Base-by-base conservation (phyloP, 139 green algal species). In the Auxenochlorella pyrenoidosa region DNA sequence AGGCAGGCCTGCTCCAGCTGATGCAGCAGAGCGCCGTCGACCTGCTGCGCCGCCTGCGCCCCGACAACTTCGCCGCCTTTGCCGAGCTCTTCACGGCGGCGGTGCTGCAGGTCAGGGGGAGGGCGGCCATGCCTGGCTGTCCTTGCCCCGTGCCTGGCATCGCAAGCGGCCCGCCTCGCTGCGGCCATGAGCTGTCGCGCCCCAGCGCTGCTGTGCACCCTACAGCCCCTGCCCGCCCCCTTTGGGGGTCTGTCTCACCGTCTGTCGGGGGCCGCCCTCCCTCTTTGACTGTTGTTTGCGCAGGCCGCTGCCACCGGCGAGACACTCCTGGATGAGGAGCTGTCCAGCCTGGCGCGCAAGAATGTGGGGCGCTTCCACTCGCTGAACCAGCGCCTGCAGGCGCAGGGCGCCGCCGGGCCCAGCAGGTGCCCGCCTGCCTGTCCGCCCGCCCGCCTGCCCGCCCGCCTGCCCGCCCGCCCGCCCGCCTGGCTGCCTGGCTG, bases 251-350 rank as follows among this genome's bases (percentile, higher is more conserved):
- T n/a, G n/a, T n/a, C n/a, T n/a, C n/a, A n/a, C n/a, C n/a, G n/a
- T n/a, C n/a, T n/a, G n/a, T n/a, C n/a, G n/a, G n/a, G n/a, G n/a
- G n/a, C n/a, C n/a, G n/a, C n/a, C n/a, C n/a, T n/a, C n/a, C n/a
- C n/a, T 21, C 10, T 30, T 40, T 24, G 70, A 44, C 54, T 40
- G 28, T 81, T 34, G 32, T 47, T 5, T 58, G 19, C 63, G 59
- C 90, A 95, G 90, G 92, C 94, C 0, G 94, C 94, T 0, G 89
- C 85, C 75, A 96, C 93, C 3, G 94, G 94, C 0, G 93, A 93
- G 63, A 86, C 93, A 54, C 63, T 94, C 73, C 41, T 92, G 44
- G 92, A 94, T 58, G 76, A 90, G 44, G 88, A 92, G 78, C 88
- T 97, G 21, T 82, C 90, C 32, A 85, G 63, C n/a, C 89, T 96